Evolutionary conservation across 2,329 filamentous ascomycete genomes (phyloP), one percentile per base, ranked within the genome.

Genomic region (Fusarium domesticum): DNA sequence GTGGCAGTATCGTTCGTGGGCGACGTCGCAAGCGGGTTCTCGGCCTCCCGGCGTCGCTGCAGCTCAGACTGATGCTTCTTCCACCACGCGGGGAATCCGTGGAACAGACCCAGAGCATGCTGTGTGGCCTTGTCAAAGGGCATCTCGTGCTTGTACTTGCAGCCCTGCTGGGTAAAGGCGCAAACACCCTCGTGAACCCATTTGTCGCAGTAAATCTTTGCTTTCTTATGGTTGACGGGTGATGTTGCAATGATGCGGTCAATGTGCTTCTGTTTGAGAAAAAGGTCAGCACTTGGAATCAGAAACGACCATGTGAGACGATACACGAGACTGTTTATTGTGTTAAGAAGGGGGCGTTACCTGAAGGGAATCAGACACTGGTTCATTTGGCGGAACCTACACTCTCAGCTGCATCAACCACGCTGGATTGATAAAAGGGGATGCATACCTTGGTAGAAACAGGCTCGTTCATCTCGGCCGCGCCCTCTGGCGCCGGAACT

Each of bases 141-240:
- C 86, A 96, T 95, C 64, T 93, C 87, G 64, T 96, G 91, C 70
- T 90, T 92, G 73, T 83, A 96, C 53, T 84, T 82, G 70, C 91
- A 96, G 0, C 91, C 90, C 60, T 91, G 84, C 64, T 95, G 88
- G 4, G 79, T 83, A 64, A 89, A 96, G 50, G 86, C 86, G 64
- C 91, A 96, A 34, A 87, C 81, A 16, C 89, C 90, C 46, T 87
- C 84, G 57, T 88, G 84, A 42, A 96, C 84, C 90, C 90, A 96
- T 66, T 92, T 89, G 46, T 89, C 88, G 68, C 90, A 96, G 66
- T 86, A 95, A 18, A 85, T 71, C 64, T 95, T 95, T 45, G 65
- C 62, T 18, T 62, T 63, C 58, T 78, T 80, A 6, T 67, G 65
- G 5, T 60, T 60, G 10, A 71, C 65, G 15, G 69, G 67, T 5